Evolutionary conservation across 2,329 filamentous ascomycete species (phyloP).

Genomic region (Aspergillus hiratsukae): DNA sequence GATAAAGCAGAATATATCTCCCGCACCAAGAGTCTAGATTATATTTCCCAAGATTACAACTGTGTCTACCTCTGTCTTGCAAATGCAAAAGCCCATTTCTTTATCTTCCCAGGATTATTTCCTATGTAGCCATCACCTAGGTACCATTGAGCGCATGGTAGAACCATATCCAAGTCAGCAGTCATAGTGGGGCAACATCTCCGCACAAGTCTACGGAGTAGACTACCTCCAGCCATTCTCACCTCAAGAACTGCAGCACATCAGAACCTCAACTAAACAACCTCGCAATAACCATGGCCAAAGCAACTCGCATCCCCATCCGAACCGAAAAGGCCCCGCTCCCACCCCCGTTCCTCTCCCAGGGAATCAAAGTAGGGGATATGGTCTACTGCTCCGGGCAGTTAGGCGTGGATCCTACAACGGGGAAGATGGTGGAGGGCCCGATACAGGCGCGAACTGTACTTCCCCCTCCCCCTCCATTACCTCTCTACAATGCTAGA

Average conservation of each 20-base stretch:
- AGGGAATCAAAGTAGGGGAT: slow-evolving; percentile 57
- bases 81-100: not conserved
- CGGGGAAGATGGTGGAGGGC: slow-evolving; percentile 51
- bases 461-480: slow-evolving; percentile 3
- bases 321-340: slow-evolving; percentile 43
- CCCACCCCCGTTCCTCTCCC: slow-evolving; percentile 50
- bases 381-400: slow-evolving; percentile 64
- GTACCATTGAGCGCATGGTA: not conserved
- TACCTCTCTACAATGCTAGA: not conserved
- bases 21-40: not conserved
- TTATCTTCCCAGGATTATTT: not conserved
- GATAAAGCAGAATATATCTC: not conserved
- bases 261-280: no score
- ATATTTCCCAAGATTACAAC: not conserved
- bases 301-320: slow-evolving; percentile 24
- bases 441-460: slow-evolving; percentile 52
- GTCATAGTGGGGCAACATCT: not conserved
- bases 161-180: not conserved
- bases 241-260: not conserved
- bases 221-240: no score
- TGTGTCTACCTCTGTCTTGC: not conserved
- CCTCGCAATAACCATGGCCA: slow-evolving; percentile 4
- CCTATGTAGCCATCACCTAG: not conserved
- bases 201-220: not conserved
- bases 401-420: slow-evolving; percentile 53